Base-by-base conservation (phyloP, 225 moss, liverwort and hornwort genomes). In the Asterella californica region DNA sequence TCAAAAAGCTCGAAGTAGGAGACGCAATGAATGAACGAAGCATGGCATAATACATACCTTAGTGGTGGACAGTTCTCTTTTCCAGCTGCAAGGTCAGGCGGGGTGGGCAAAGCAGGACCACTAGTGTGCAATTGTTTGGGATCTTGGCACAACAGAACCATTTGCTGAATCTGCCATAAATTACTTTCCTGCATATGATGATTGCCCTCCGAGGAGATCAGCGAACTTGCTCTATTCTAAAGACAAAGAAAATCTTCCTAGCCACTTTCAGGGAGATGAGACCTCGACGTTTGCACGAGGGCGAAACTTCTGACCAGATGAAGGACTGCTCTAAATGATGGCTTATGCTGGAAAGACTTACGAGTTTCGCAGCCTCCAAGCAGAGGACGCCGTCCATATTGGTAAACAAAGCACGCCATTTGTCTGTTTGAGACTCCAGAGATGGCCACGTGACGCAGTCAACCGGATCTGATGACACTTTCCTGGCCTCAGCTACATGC, bases 331-430 rank as follows among this genome's bases (percentile, higher is more conserved):
- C 14, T 52, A 14, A 12, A 53, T 25, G 29, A 9, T 33, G 65
- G 5, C 32, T 11, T 70, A 34, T 36, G 34, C 10, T 9, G 15
- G 42, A 14, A 79, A 22, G 0, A 81, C 88, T 69, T 76, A 88
- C 88, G 21, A 88, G 86, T 57, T 86, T 88, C 5, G 77, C 69
- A 29, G 83, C 86, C 61, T 88, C 86, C 77, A 78, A 74, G 50
- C 86, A 73, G 30, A 88, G 88, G 52, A 82, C 82, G 33, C 70
- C 77, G 62, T 88, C 88, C 88, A 88, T 88, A 73, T 84, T 88
- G 29, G 70, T 82, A 36, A 88, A 84, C 7, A 88, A 49, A 72
- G 74, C 78, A 36, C 83, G 79, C 82, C 86, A 86, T 67, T 77
- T 81, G 61, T 77, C 85, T 46, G 72, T 18, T 57, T 79, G 75